These are phyloP conservation scores for Pigoraptor vietnamica DNA, from an alignment of 78 protist species.

Conservation along the genomic window DNA sequence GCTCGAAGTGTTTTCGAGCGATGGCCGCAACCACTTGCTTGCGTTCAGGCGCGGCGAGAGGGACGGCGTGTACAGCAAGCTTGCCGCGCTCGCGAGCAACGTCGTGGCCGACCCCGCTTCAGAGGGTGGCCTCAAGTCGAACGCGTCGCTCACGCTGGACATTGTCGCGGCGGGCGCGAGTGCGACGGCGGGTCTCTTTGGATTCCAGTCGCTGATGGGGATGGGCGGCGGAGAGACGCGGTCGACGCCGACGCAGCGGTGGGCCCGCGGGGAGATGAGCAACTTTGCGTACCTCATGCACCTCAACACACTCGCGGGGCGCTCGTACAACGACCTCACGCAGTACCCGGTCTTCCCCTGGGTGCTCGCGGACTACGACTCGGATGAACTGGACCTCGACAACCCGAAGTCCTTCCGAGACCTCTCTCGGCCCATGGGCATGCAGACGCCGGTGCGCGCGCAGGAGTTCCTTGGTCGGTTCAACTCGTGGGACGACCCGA, in stretches of 20 bases:
- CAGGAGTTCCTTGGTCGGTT: slow-evolving; percentile 30
- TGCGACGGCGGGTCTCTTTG: background rate
- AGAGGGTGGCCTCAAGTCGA: too few species aligned
- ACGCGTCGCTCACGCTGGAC: background rate
- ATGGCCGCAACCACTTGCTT: slow-evolving; percentile 43
- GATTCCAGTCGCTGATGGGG: background rate
- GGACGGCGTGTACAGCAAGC: background rate
- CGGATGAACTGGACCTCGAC: slow-evolving; percentile 50
- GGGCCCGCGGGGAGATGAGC: slow-evolving; percentile 67
- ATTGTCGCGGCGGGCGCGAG: background rate
- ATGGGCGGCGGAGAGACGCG: too few species aligned
- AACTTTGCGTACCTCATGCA: slow-evolving; percentile 87
- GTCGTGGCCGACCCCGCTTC: too few species aligned
- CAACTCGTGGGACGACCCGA: background rate
- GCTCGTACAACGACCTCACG: slow-evolving; percentile 85
- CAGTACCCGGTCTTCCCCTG: slow-evolving; percentile 92
- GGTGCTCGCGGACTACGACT: slow-evolving; percentile 54
- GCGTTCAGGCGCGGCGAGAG: slow-evolving; percentile 16
- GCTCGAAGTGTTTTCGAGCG: slow-evolving; percentile 61
- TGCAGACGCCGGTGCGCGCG: slow-evolving; percentile 47
- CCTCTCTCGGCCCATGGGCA: slow-evolving; percentile 77
- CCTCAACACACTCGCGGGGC: slow-evolving; percentile 89
- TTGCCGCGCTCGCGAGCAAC: too few species aligned
- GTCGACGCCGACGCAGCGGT: slow-evolving; percentile 24
- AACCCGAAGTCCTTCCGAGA: slow-evolving; percentile 65